Conservation (phyloP, 768 basidiomycete species). For the Suillus spraguei region DNA sequence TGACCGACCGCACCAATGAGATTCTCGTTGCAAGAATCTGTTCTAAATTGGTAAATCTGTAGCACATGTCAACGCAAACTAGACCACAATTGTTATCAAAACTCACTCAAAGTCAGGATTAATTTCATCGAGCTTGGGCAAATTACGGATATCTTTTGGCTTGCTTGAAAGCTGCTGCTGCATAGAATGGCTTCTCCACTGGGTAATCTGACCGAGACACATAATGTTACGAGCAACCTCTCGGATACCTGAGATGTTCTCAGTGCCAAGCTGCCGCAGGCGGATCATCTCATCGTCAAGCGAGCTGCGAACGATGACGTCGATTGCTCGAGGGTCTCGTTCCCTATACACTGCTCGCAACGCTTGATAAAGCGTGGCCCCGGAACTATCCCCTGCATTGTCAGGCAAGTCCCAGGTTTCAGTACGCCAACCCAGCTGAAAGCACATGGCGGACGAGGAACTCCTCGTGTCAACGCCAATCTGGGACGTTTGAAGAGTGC, state of each 20-base stretch:
- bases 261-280: constrained; percentile 68
- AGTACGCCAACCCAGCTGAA: constrained; percentile 91
- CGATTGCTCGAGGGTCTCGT: constrained; percentile 53
- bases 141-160: constrained; percentile 37
- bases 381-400: constrained; percentile 45
- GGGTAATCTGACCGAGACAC: constrained; percentile 75
- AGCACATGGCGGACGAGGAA: constrained; percentile 54
- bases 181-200: constrained; percentile 51
- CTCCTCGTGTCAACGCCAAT: constrained; percentile 32
- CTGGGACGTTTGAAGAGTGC: constrained; percentile 52
- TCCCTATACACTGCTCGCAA: constrained; percentile 84
- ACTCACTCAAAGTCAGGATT: constrained; percentile 70
- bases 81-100: not conserved
- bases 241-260: constrained; percentile 78
- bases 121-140: constrained; percentile 49
- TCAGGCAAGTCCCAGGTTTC: constrained; percentile 95
- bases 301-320: constrained; percentile 49
- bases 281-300: constrained; percentile 64
- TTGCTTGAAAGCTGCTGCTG: constrained; percentile 33
- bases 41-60: constrained; percentile 77
- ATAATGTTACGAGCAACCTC: constrained; percentile 71
- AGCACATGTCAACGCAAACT: not conserved
- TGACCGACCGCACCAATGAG: constrained; percentile 74
- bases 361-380: constrained; percentile 71
- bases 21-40: constrained; percentile 78